phyloP scores from a whole-genome alignment of 1,284 basidiomycete species.

The Bondarzewia mesenterica region DNA sequence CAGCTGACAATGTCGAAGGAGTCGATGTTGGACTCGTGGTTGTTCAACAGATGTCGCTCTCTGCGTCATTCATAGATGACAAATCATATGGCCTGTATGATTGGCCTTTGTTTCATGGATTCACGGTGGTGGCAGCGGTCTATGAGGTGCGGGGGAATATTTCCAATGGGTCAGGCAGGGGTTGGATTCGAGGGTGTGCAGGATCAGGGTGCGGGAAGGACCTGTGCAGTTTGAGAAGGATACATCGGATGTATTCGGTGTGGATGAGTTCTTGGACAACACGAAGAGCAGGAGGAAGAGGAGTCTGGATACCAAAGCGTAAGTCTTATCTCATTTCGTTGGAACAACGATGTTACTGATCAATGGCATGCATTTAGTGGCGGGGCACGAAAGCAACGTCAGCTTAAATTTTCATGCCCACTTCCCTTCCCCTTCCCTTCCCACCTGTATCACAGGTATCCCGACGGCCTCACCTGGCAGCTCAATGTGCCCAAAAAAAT shows the following conservation, averaged over 20 bases:
- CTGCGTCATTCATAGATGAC: slow-evolving; percentile 80
- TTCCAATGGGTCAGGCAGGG: slow-evolving; percentile 73
- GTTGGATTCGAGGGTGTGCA: slow-evolving; percentile 86
- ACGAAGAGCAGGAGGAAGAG: slow-evolving; percentile 92
- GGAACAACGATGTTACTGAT: not conserved
- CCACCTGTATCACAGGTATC: slow-evolving; percentile 59
- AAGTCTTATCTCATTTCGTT: slow-evolving; percentile 25
- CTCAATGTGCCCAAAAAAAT: slow-evolving; percentile 89
- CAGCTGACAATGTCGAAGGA: slow-evolving; percentile 95
- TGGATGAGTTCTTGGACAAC: slow-evolving; percentile 95
- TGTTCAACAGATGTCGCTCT: slow-evolving; percentile 94
- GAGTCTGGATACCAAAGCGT: slow-evolving; percentile 72
- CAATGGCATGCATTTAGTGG: not conserved
- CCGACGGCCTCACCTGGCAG: slow-evolving; percentile 92
- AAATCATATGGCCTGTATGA: slow-evolving; percentile 95
- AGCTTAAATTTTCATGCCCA: too few relatives aligned
- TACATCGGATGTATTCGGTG: slow-evolving; percentile 92
- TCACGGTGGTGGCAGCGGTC: slow-evolving; percentile 92
- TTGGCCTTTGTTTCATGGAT: slow-evolving; percentile 91
- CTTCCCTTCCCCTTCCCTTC: too few relatives aligned
- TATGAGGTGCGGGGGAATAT: slow-evolving; percentile 91
- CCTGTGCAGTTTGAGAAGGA: slow-evolving; percentile 99
- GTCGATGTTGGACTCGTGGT: slow-evolving; percentile 91
- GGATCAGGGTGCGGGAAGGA: slow-evolving; percentile 78
- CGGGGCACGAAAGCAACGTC: not conserved